Evolutionary conservation across 805 yeast species (phyloP).

Genomic region (Zygosaccharomyces lentus): DNA sequence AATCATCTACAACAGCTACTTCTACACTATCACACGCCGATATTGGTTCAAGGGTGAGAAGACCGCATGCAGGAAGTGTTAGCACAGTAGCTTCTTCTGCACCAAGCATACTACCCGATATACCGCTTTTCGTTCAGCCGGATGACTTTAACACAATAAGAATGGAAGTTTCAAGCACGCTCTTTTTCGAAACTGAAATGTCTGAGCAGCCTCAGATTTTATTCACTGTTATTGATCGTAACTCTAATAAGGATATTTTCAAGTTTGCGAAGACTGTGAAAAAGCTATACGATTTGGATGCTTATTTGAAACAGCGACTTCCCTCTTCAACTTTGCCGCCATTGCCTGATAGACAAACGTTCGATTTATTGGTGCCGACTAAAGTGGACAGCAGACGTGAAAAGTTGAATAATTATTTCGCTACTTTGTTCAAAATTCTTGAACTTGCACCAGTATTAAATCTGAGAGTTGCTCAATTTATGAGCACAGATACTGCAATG

Average conservation of each 20-base stretch:
- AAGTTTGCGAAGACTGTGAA: constrained; percentile 59
- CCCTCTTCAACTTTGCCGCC: constrained; percentile 48
- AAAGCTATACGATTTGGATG: constrained; percentile 60
- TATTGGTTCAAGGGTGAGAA: constrained; percentile 2
- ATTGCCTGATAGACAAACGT: constrained; percentile 61
- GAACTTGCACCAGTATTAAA: constrained; percentile 52
- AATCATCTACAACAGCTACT: constrained; percentile 10
- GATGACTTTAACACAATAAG: constrained; percentile 50
- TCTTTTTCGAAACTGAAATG: constrained; percentile 37
- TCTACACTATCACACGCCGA: constrained; percentile 4
- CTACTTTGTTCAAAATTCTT: constrained; percentile 52
- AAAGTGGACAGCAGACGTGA: constrained; percentile 60
- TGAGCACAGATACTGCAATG: constrained; percentile 65
- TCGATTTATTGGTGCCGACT: constrained; percentile 49
- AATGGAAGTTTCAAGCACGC: constrained; percentile 47
- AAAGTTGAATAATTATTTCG: constrained; percentile 55
- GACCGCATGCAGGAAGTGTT: constrained; percentile 12
- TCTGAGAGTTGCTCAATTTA: constrained; percentile 54
- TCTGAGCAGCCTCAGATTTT: constrained; percentile 59
- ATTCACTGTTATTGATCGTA: constrained; percentile 60
- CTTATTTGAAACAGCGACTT: constrained; percentile 51
- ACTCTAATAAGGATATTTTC: constrained; percentile 66
- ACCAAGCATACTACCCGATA: constrained; percentile 31
- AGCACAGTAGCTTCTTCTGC: constrained; percentile 14
- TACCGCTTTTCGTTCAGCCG: constrained; percentile 54